These are phyloP conservation scores for Cenchrus americanus DNA, from an alignment of 176 grass and related monocot species.

Conservation along the genomic window DNA sequence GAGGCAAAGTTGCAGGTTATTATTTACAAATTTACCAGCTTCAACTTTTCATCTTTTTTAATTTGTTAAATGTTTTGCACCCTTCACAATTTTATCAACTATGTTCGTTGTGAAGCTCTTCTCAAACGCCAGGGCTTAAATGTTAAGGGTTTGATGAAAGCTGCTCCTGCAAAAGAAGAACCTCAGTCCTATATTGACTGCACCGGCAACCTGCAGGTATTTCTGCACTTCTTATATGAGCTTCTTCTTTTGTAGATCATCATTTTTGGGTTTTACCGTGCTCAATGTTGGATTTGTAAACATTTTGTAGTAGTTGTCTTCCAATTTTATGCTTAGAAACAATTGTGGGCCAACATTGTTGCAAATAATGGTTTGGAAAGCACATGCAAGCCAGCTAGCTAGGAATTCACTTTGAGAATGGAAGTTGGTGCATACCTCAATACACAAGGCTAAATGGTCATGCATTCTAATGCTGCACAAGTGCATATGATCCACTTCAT, in stretches of 20 bases:
- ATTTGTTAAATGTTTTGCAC: conserved; percentile 10
- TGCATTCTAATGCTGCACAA: conserved; percentile 25
- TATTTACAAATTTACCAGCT: conserved; percentile 36
- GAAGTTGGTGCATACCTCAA: conserved; percentile 2
- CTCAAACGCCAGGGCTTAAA: conserved; percentile 95
- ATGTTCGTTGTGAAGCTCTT: conserved; percentile 66
- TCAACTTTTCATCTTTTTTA: background rate
- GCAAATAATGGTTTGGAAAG: background rate
- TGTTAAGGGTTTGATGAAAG: conserved; percentile 93
- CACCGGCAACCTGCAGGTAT: conserved; percentile 88
- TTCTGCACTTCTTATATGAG: conserved; percentile 18
- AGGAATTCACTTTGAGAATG: conserved; percentile 24
- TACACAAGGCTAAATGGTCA: background rate
- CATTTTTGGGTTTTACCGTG: background rate
- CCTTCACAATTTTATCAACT: conserved; percentile 28
- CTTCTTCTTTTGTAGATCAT: background rate
- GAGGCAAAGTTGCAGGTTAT: conserved; percentile 98
- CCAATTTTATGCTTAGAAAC: conserved; percentile 11
- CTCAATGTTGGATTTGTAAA: conserved; percentile 1
- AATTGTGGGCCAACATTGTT: background rate
- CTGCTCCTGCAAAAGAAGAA: conserved; percentile 71
- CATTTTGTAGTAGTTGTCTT: conserved; percentile 3
- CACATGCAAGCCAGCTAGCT: background rate
- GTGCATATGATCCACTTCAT: conserved; percentile 13
- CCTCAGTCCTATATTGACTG: conserved; percentile 85